Evolutionary conservation across 345 rosid genomes (phyloP).

Genomic region (Linum lewisii): DNA sequence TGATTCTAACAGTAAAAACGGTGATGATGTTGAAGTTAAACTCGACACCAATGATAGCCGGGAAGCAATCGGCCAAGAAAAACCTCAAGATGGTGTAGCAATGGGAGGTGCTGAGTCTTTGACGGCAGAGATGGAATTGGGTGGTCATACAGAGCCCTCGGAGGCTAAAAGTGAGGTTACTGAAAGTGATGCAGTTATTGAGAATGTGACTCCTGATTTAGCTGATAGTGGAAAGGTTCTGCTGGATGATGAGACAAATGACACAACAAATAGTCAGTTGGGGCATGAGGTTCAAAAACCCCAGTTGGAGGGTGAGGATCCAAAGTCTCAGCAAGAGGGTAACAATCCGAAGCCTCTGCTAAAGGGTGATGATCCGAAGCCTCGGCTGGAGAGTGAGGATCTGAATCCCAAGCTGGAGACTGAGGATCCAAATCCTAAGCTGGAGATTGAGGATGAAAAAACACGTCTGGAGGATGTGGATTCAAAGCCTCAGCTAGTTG

Average conservation of each 20-base stretch:
- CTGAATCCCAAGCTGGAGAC: constrained; percentile 11
- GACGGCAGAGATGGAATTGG: too few species aligned
- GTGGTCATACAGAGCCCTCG: too few species aligned
- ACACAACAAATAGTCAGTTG: constrained; percentile 2
- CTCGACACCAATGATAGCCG: constrained; percentile 35
- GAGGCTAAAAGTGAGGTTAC: constrained; percentile 18
- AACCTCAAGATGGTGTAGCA: constrained; percentile 9
- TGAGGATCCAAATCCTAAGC: constrained; percentile 23
- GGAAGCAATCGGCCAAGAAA: constrained; percentile 20
- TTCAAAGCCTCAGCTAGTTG: too few species aligned
- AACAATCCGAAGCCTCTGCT: too few species aligned
- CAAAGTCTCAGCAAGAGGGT: constrained; percentile 30
- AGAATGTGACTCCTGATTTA: constrained; percentile 27
- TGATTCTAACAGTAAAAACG: constrained; percentile 19
- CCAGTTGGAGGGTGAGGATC: constrained; percentile 31
- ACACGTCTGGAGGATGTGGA: constrained; percentile 27
- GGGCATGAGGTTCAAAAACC: constrained; percentile 20
- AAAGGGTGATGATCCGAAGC: constrained; percentile 34
- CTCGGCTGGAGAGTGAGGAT: constrained; percentile 15
- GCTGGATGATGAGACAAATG: constrained; percentile 18
- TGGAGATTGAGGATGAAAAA: constrained; percentile 24
- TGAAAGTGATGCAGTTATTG: constrained; percentile 16
- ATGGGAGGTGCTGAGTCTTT: constrained; percentile 14
- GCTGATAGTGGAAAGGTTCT: constrained; percentile 25
- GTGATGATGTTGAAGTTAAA: constrained; percentile 30